Conservation (phyloP, 495 filamentous ascomycete species). For the Penicillium paradoxum region DNA sequence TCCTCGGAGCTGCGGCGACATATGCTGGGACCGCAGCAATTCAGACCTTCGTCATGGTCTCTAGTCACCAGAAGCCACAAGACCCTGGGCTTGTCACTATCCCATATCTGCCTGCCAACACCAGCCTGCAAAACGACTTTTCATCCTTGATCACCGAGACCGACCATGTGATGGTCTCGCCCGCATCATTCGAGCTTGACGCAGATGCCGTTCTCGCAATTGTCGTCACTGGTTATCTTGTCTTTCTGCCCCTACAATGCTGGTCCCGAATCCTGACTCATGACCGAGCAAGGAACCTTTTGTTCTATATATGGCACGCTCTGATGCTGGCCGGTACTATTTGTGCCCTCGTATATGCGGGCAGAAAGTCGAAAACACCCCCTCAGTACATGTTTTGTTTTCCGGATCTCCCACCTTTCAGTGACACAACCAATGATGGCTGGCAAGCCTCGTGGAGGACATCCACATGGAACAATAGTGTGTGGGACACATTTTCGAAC, state of each 20-base stretch:
- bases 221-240: slow-evolving; percentile 35
- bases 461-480: slow-evolving; percentile 28
- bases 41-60: slow-evolving; percentile 31
- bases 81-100: slow-evolving; percentile 20
- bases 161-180: slow-evolving; percentile 16
- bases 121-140: slow-evolving; percentile 16
- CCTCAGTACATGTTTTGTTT: slow-evolving; percentile 34
- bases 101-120: slow-evolving; percentile 19
- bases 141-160: slow-evolving; percentile 23
- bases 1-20: slow-evolving; percentile 30
- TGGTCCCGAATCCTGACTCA: slow-evolving; percentile 29
- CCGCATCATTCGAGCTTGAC: slow-evolving; percentile 30
- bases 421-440: slow-evolving; percentile 23
- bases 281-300: slow-evolving; percentile 21
- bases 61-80: slow-evolving; percentile 9
- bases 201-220: slow-evolving; percentile 34
- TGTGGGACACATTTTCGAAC: slow-evolving; percentile 28
- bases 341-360: slow-evolving; percentile 24
- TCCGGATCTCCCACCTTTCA: slow-evolving; percentile 21
- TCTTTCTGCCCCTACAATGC: slow-evolving; percentile 33
- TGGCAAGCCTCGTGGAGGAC: slow-evolving; percentile 23
- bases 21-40: slow-evolving; percentile 35
- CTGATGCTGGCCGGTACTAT: slow-evolving; percentile 32
- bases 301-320: slow-evolving; percentile 30
- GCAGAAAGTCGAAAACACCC: slow-evolving; percentile 10